Base-by-base conservation (phyloP, 176 grass and related monocot species). In the Echinochloa phyllopogon region DNA sequence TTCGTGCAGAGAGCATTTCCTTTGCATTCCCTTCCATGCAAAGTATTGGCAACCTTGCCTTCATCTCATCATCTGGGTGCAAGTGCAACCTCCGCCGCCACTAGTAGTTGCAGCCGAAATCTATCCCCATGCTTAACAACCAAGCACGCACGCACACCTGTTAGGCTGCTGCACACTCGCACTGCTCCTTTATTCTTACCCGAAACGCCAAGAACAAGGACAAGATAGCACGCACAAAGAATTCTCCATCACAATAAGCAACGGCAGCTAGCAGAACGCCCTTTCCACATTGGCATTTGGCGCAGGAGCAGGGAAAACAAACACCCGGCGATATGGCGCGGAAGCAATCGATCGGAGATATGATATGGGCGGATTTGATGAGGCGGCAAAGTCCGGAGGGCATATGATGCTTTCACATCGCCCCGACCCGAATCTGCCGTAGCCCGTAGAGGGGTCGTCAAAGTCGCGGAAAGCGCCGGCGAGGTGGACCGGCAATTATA, bases 321-420 rank as follows among this genome's bases (percentile, higher is more conserved):
- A 52, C 56, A 36, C n/a, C 21, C 11, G 39, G 38, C 1, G 71
- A 14, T 15, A 62, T 9, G 43, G 52, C 9, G 53, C 7, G 42
- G 36, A n/a, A 76, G 23, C 23, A 84, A 29, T 47, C 0, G 43
- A 29, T 33, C 0, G 43, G 21, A 77, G 75, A 89, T 89, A 58
- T 12, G 75, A 89, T 89, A 58, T 12, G 68, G 69, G 4, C 24
- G 61, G 82, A 81, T 89, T 68, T 48, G 58, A 36, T 33, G 5
- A 17, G 66, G 50, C 59, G 10, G 60, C 23, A 87, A 70, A 80
- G 81, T 43, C 52, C 37, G 16, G n/a, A 10, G 44, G 37, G 85
- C 69, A 84, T 84, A 64, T 4, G 89, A 87, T 91, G 85, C 85
- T 61, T 84, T 84, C 85, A 80, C 61, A 75, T 75, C 51, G 42